A percentile compares a stretch with the other conserved stretches of the same genome.
Evolutionary conservation across 2,329 filamentous ascomycete genomes (phyloP).

Genomic region (Lasiodiplodia hormozganensis): DNA sequence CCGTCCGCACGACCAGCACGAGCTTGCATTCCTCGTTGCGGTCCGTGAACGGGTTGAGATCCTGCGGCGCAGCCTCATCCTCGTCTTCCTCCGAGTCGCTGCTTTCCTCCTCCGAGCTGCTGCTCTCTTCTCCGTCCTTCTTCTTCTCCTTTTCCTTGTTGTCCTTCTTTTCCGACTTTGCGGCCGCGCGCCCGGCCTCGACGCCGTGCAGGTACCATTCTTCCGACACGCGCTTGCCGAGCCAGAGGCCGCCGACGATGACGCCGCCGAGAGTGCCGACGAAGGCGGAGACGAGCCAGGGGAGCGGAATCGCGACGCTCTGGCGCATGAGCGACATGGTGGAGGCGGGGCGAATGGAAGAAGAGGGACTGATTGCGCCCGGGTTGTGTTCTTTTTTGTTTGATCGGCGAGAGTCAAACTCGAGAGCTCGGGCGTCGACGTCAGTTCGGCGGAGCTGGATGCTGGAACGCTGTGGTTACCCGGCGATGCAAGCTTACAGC

Average conservation of each 20-base stretch:
- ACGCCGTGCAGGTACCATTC: slow-evolving; percentile 21
- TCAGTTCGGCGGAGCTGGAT: slow-evolving; percentile 8
- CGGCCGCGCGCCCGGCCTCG: slow-evolving; percentile 19
- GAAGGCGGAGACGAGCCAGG: slow-evolving; percentile 21
- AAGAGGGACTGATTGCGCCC: background rate
- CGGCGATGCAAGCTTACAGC: background rate
- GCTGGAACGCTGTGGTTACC: background rate
- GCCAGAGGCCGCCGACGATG: slow-evolving; percentile 18
- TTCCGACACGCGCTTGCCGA: slow-evolving; percentile 12
- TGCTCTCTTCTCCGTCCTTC: slow-evolving; percentile 46
- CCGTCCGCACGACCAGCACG: slow-evolving; percentile 88
- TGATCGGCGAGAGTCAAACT: slow-evolving; percentile 9
- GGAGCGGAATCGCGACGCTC: slow-evolving; percentile 12
- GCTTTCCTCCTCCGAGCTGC: slow-evolving; percentile 44
- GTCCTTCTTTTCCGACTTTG: slow-evolving; percentile 34
- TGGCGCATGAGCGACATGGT: slow-evolving; percentile 11
- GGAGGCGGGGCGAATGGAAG: background rate
- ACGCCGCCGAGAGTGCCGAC: slow-evolving; percentile 25
- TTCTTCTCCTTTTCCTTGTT: slow-evolving; percentile 26
- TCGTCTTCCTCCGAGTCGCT: slow-evolving; percentile 47
- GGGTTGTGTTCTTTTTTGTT: slow-evolving; percentile 1
- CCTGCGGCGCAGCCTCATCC: slow-evolving; percentile 35
- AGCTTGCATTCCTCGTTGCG: slow-evolving; percentile 87
- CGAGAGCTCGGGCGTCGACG: slow-evolving; percentile 8
- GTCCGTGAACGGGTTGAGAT: slow-evolving; percentile 54